Evolutionary conservation across 2,329 filamentous ascomycete genomes (phyloP).

Genomic region (Epichloe hybrida): DNA sequence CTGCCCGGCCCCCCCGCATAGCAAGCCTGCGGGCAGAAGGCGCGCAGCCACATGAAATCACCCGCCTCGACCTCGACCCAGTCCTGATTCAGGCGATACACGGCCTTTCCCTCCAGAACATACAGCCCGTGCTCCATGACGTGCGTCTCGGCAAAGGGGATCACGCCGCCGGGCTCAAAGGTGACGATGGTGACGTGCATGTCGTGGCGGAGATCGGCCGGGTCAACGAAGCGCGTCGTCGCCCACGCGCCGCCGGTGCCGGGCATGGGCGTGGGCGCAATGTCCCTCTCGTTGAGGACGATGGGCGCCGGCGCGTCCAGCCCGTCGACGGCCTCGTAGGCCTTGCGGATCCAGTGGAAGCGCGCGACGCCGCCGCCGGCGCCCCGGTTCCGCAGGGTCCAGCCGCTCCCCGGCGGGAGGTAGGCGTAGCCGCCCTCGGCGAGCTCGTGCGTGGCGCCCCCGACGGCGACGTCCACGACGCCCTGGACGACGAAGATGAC

Average conservation of each 20-base stretch:
- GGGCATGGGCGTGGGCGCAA: background rate
- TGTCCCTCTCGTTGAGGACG: constrained; percentile 1
- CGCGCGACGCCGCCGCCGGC: background rate
- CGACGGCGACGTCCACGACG: background rate
- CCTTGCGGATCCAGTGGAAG: constrained; percentile 6
- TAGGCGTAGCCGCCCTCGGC: constrained; percentile 4
- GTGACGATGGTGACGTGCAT: constrained; percentile 6
- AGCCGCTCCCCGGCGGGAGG: background rate
- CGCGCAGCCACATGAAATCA: constrained; percentile 6
- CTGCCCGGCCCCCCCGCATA: constrained; percentile 5
- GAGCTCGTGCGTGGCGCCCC: background rate
- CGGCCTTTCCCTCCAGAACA: constrained; percentile 4
- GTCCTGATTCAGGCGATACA: constrained; percentile 5
- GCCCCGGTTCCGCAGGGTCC: constrained; percentile 1
- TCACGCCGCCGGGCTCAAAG: constrained; percentile 3
- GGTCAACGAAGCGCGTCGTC: constrained; percentile 5
- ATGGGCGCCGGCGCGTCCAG: background rate
- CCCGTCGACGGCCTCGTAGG: background rate
- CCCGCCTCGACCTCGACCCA: constrained; percentile 6
- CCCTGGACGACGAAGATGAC: constrained; percentile 5
- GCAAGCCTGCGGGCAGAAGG: constrained; percentile 5
- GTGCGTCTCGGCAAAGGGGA: constrained; percentile 5
- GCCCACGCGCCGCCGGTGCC: constrained; percentile 4
- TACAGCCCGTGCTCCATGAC: constrained; percentile 7
- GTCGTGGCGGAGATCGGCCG: constrained; percentile 3